Conservation (phyloP, 2,329 filamentous ascomycete species). For the Aspergillus hiratsukae region DNA sequence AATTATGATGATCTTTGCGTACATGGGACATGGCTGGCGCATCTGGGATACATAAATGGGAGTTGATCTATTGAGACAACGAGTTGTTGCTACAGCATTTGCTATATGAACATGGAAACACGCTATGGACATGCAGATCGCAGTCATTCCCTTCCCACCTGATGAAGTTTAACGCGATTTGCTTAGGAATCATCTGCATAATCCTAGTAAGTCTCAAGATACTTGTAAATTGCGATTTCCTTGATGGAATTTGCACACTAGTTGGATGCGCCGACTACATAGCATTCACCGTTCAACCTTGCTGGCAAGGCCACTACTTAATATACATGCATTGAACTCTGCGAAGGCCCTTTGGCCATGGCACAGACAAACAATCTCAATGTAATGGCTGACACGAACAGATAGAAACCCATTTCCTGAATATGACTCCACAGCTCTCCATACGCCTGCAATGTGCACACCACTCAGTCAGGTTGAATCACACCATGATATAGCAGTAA, state of each 20-base stretch:
- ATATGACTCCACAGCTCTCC: conserved; percentile 11
- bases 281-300: background rate
- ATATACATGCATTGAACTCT: background rate
- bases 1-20: conserved; percentile 12
- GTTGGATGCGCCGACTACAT: background rate
- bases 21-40: conserved; percentile 19
- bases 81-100: background rate
- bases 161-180: background rate
- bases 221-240: background rate
- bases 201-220: background rate
- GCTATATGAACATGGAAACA: background rate
- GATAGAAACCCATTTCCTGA: background rate
- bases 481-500: conserved; percentile 3
- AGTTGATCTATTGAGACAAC: background rate
- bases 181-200: background rate
- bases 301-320: background rate
- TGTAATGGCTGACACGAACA: background rate
- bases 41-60: conserved; percentile 3
- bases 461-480: conserved; percentile 2
- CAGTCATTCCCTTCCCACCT: background rate
- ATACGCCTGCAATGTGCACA: conserved; percentile 8
- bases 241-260: background rate
- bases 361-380: conserved; percentile 2
- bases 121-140: background rate
- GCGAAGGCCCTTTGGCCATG: background rate